A percentile compares a stretch with the other conserved stretches of the same genome.
Conservation (phyloP, 495 filamentous ascomycete genomes). For the Aspergillus ostianus region DNA sequence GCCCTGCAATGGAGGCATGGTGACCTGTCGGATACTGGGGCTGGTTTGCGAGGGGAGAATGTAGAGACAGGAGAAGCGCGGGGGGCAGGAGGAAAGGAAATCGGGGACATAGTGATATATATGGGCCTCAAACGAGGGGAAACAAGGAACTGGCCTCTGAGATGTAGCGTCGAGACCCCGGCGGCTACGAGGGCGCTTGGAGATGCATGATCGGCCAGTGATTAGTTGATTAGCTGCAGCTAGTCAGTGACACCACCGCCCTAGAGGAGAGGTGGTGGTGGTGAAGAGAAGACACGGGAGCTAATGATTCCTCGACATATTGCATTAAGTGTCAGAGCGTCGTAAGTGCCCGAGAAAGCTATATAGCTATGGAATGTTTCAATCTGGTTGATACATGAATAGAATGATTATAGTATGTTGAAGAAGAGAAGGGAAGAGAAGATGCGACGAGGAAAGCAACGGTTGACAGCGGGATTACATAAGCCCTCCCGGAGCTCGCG, state of each 20-base stretch:
- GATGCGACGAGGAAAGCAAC: not conserved
- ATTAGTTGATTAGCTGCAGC: conserved; percentile 10
- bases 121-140: conserved; percentile 6
- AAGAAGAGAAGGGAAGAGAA: not conserved
- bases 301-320: not conserved
- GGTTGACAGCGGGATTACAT: not conserved
- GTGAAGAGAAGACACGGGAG: not conserved
- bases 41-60: conserved; percentile 1
- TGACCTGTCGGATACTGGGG: conserved; percentile 18
- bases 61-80: conserved; percentile 1
- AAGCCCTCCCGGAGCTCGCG: not conserved
- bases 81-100: conserved; percentile 5
- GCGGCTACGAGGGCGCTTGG: conserved; percentile 25
- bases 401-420: not conserved
- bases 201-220: conserved; percentile 14
- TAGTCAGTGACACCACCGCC: not conserved
- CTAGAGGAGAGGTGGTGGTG: not conserved
- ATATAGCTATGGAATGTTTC: not conserved
- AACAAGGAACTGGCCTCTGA: conserved; percentile 12
- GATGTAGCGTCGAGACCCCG: conserved; percentile 18
- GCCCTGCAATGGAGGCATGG: conserved; percentile 74
- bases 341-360: not conserved
- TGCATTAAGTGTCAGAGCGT: not conserved
- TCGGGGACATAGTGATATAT: conserved; percentile 6
- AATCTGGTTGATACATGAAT: not conserved